Evolutionary conservation across 768 basidiomycete species (phyloP), one percentile per base, ranked within the genome.

Genomic region (Agaricus bisporus): DNA sequence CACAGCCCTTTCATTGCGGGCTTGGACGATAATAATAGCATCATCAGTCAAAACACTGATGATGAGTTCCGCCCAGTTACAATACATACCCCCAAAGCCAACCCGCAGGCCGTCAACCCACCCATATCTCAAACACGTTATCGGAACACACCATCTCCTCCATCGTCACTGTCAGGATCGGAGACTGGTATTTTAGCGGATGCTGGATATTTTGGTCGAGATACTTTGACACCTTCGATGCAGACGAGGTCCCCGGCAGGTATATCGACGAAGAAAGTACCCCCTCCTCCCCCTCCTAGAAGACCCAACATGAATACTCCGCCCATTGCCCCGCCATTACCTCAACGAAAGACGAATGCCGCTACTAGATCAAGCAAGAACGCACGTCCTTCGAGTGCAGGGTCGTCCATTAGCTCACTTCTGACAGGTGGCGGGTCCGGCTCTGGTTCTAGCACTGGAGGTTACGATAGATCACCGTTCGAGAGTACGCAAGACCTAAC

Each of bases 221-320:
- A 25, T 43, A 36, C 46, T 5, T 42, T 38, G 14, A n/a, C 45
- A 4, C 43, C 26, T 10, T 42, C 50, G 20, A 47, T 29, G 22
- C 51, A 48, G 25, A 50, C 52, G 14, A 28, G 44, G 8, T 26
- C 51, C 12, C 44, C 43, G 7, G 57, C 58, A 14, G 22, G 22
- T 32, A 32, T 11, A 7, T 56, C 64, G 15, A 58, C 54, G 20
- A 84, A 79, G 64, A 77, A 78, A 57, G 71, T 73, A 0, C 81
- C 85, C 0, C 86, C 86, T 0, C 83, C 82, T 0, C 86, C 86
- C 0, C 86, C 85, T 0, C 85, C 83, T 14, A 75, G 83, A 8
- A 61, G 70, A 18, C 67, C 68, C 7, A 61, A 52, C 55, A 64
- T 63, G 32, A 64, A 56, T 20, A 52, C 65, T 5, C 53, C 64